Evolutionary conservation across 2,329 filamentous ascomycete genomes (phyloP).

Genomic region (Neurospora crassa): DNA sequence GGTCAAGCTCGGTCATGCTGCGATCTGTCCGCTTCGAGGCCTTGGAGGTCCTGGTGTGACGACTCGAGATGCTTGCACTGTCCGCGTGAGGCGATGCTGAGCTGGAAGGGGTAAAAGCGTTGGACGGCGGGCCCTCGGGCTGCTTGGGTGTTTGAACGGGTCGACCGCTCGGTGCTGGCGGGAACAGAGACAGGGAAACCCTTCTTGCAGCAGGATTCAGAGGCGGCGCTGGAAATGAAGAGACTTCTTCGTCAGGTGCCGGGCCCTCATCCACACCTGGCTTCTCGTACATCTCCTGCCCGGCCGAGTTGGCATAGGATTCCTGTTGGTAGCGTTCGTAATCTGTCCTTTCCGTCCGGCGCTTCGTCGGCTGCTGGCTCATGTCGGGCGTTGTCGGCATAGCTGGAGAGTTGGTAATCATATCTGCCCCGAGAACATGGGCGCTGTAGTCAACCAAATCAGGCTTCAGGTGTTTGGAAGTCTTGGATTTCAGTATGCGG

Average conservation of each 20-base stretch:
- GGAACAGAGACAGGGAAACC: slow-evolving; percentile 12
- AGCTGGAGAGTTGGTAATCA: slow-evolving; percentile 33
- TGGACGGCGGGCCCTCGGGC: slow-evolving; percentile 18
- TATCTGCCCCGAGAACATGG: slow-evolving; percentile 27
- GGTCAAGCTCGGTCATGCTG: slow-evolving; percentile 40
- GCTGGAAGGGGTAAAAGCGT: slow-evolving; percentile 20
- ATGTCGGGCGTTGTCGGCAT: slow-evolving; percentile 27
- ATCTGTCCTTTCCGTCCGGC: slow-evolving; percentile 21
- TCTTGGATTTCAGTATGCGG: slow-evolving; percentile 26
- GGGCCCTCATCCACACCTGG: slow-evolving; percentile 2
- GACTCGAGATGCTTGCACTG: slow-evolving; percentile 43
- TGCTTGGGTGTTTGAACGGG: slow-evolving; percentile 8
- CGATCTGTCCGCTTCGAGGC: slow-evolving; percentile 38
- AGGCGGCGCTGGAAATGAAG: slow-evolving; percentile 9
- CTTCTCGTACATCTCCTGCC: slow-evolving; percentile 13
- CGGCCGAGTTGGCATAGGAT: slow-evolving; percentile 36
- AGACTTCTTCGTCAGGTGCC: slow-evolving; percentile 1
- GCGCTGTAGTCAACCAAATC: slow-evolving; percentile 13
- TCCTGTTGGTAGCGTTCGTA: slow-evolving; percentile 51
- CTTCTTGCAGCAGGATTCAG: slow-evolving; percentile 5
- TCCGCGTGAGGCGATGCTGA: slow-evolving; percentile 27
- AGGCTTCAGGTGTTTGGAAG: slow-evolving; percentile 23
- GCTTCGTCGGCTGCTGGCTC: slow-evolving; percentile 20
- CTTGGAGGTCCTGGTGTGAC: slow-evolving; percentile 45
- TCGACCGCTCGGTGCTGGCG: slow-evolving; percentile 1